Conservation (phyloP, 2,329 filamentous ascomycete genomes). For the Pseudofabraea citricarpa region DNA sequence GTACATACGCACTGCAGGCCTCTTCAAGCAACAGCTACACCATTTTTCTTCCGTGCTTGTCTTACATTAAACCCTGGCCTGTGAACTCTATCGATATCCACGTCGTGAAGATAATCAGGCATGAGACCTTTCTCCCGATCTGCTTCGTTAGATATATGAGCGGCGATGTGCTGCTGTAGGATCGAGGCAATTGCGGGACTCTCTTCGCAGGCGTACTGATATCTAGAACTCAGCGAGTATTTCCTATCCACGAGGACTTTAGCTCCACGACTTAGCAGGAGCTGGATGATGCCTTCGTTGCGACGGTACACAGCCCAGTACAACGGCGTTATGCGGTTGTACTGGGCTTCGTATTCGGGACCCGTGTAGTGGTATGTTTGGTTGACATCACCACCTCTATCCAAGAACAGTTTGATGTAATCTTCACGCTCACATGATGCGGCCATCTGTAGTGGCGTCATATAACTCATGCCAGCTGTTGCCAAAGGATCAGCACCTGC, state of each 20-base stretch:
- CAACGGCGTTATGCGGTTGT: not conserved
- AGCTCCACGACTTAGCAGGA: not conserved
- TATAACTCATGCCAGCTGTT: not conserved
- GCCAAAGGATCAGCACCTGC: slow-evolving; percentile 8
- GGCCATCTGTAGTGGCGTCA: not conserved
- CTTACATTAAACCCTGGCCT: too few relatives aligned
- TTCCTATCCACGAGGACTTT: not conserved
- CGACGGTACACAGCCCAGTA: not conserved
- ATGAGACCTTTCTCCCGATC: too few relatives aligned
- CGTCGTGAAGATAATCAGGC: too few relatives aligned
- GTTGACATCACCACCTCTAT: not conserved
- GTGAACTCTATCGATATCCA: too few relatives aligned
- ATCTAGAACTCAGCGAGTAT: not conserved
- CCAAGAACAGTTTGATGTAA: not conserved
- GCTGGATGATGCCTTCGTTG: not conserved
- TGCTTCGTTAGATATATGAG: too few relatives aligned
- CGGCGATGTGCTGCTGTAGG: too few relatives aligned
- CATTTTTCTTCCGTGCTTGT: too few relatives aligned
- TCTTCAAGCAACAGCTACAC: too few relatives aligned
- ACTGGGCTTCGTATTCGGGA: not conserved
- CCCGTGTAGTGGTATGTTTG: too few relatives aligned
- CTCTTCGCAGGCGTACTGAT: too few relatives aligned
- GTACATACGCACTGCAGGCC: too few relatives aligned
- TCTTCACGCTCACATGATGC: not conserved
- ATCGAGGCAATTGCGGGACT: too few relatives aligned